Evolutionary conservation across 805 yeast species (phyloP).

Genomic region (Metschnikowia aberdeeniae): DNA sequence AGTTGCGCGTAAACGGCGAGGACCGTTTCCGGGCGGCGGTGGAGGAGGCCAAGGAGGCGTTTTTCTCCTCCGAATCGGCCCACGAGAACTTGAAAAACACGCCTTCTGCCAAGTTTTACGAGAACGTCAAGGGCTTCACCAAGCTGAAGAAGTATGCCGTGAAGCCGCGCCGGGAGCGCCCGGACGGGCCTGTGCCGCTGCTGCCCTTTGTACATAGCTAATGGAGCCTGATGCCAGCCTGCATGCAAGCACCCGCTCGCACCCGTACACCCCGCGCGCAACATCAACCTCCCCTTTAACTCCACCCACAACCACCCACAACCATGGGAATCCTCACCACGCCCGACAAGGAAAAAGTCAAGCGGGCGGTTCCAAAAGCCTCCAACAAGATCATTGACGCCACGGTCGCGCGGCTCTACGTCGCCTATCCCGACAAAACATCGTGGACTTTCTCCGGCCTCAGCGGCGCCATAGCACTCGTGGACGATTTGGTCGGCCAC

Average conservation of each 20-base stretch:
- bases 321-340: conserved; percentile 37
- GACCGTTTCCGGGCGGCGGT: conserved; percentile 57
- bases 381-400: conserved; percentile 86
- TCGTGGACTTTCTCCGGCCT: conserved; percentile 88
- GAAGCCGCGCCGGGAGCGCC: conserved; percentile 22
- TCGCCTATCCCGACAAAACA: conserved; percentile 80
- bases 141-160: conserved; percentile 34
- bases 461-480: conserved; percentile 80
- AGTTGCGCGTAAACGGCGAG: conserved; percentile 47
- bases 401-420: conserved; percentile 82
- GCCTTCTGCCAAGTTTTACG: conserved; percentile 27
- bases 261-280: background rate
- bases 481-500: conserved; percentile 91
- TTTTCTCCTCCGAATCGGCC: conserved; percentile 32
- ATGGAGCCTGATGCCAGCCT: background rate
- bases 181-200: conserved; percentile 23
- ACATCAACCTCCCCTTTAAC: background rate
- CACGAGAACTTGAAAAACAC: conserved; percentile 29
- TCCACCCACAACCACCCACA: background rate
- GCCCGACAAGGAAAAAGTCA: conserved; percentile 83
- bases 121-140: conserved; percentile 18
- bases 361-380: conserved; percentile 83
- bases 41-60: conserved; percentile 40
- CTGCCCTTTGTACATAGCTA: conserved; percentile 21
- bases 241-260: background rate